phyloP scores from a whole-genome alignment of 371 early-diverging fungal genomes.

The Mucor plumbeus region DNA sequence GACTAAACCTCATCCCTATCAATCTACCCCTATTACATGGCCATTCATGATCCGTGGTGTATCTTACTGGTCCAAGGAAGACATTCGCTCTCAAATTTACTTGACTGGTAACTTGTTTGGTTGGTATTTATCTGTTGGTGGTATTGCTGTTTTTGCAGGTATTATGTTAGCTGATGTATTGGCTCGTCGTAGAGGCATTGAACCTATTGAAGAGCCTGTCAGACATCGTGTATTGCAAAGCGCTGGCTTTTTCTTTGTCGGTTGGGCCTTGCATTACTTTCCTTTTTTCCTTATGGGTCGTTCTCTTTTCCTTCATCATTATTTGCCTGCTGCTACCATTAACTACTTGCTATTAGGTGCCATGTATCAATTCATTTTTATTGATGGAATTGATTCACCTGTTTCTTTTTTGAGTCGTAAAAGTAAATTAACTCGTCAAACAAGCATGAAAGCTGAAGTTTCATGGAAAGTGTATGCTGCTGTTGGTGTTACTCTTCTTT shows the following conservation, averaged over 20 bases:
- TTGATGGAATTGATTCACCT: conserved; percentile 65
- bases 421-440: conserved; percentile 32
- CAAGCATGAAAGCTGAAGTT: conserved; percentile 34
- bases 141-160: conserved; percentile 63
- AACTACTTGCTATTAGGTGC: conserved; percentile 77
- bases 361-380: conserved; percentile 70
- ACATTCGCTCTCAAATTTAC: conserved; percentile 86
- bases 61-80: conserved; percentile 89
- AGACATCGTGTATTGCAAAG: conserved; percentile 66
- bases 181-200: conserved; percentile 73
- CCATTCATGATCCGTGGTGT: conserved; percentile 90
- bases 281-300: conserved; percentile 98
- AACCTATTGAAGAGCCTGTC: conserved; percentile 66
- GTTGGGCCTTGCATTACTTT: conserved; percentile 91
- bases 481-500: conserved; percentile 49
- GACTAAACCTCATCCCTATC: conserved; percentile 92
- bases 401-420: conserved; percentile 47
- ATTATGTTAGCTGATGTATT: conserved; percentile 67
- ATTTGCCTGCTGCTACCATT: conserved; percentile 88
- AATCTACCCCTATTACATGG: conserved; percentile 86
- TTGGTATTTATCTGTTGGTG: conserved; percentile 82
- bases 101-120: conserved; percentile 95
- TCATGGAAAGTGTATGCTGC: conserved; percentile 33
- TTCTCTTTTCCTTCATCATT: conserved; percentile 97
- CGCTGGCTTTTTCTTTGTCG: conserved; percentile 82